A percentile compares a stretch with the other conserved stretches of the same genome.
These are phyloP conservation scores for Leptographium procerum DNA, from an alignment of 2,329 filamentous ascomycete genomes.

Conservation along the genomic window DNA sequence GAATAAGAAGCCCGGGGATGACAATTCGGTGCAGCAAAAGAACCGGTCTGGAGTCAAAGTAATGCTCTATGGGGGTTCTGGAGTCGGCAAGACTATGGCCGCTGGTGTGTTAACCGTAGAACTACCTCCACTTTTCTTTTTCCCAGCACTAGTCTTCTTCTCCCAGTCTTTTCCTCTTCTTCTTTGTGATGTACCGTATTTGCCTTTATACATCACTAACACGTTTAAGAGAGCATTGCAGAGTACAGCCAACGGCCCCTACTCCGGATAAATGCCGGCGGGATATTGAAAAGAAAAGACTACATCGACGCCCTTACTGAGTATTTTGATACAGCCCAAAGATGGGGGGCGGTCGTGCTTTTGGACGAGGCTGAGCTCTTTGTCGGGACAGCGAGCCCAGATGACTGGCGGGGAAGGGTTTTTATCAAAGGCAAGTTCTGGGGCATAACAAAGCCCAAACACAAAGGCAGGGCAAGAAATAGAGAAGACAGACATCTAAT, in stretches of 20 bases:
- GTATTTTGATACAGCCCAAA: background rate
- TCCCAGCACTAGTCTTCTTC: too few species aligned
- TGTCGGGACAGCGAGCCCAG: background rate
- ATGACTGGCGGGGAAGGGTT: background rate
- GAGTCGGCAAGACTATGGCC: background rate
- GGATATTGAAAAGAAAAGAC: background rate
- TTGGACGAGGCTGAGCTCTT: background rate
- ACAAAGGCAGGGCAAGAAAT: too few species aligned
- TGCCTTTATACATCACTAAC: background rate
- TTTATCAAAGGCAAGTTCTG: background rate
- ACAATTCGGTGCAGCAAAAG: background rate
- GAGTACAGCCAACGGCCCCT: background rate
- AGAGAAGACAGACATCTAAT: too few species aligned
- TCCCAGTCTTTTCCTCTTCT: too few species aligned
- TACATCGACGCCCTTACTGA: background rate
- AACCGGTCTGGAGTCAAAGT: background rate
- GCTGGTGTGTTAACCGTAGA: background rate
- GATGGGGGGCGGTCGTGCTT: background rate
- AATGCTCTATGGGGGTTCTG: background rate
- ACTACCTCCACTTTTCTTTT: too few species aligned
- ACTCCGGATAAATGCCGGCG: background rate
- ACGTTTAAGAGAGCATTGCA: background rate
- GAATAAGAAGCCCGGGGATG: too few species aligned
- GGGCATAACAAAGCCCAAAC: too few species aligned
- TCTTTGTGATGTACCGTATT: too few species aligned